phyloP scores from a whole-genome alignment of 2,329 filamentous ascomycete species.

The Aspergillus pseudoglaucus region DNA sequence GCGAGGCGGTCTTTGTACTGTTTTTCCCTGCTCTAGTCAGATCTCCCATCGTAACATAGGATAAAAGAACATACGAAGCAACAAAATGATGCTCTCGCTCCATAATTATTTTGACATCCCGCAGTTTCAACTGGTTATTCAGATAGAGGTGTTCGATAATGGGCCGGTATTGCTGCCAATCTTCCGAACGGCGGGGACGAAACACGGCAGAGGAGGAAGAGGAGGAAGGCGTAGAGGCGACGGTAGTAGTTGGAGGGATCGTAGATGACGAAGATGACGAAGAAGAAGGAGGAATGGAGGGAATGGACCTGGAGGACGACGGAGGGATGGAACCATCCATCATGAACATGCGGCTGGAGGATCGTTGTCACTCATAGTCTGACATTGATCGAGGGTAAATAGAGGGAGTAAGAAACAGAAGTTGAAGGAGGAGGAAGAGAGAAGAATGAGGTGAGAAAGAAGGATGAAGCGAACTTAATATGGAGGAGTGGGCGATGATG shows the following conservation, averaged over 20 bases:
- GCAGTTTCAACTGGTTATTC: slow-evolving; percentile 28
- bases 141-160: slow-evolving; percentile 31
- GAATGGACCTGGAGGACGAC: slow-evolving; percentile 8
- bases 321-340: slow-evolving; percentile 20
- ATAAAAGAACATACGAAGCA: slow-evolving; percentile 24
- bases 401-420: neutral
- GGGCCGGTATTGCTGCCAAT: slow-evolving; percentile 31
- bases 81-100: slow-evolving; percentile 30
- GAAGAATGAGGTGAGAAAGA: neutral
- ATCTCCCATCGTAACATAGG: slow-evolving; percentile 13
- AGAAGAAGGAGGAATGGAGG: slow-evolving; percentile 12
- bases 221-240: slow-evolving; percentile 11
- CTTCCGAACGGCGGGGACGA: slow-evolving; percentile 30
- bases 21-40: slow-evolving; percentile 25
- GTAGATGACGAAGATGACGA: slow-evolving; percentile 13
- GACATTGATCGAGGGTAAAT: neutral
- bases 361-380: slow-evolving; percentile 14
- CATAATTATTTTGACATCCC: slow-evolving; percentile 33
- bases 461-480: slow-evolving; percentile 2
- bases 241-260: slow-evolving; percentile 8
- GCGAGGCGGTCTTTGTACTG: slow-evolving; percentile 35
- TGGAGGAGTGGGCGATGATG: neutral
- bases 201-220: slow-evolving; percentile 18
- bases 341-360: slow-evolving; percentile 10
- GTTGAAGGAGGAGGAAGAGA: slow-evolving; percentile 1